Conservation (phyloP, 1,139 yeast species). For the Pichia sp. region DNA sequence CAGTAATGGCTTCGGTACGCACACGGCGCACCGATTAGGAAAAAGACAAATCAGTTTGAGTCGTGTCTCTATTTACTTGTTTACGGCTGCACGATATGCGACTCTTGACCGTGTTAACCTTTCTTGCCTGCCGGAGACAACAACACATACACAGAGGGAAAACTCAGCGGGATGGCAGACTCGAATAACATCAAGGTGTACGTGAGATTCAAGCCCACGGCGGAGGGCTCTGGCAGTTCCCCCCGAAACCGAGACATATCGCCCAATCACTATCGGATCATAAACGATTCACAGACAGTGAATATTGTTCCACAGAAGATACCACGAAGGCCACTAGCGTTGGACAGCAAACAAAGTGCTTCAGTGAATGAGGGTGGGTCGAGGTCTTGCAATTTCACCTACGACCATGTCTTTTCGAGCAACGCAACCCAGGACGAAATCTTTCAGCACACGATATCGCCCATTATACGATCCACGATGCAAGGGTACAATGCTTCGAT, state of each 20-base stretch:
- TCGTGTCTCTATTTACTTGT: background rate
- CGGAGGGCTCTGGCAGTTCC: background rate
- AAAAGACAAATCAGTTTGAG: background rate
- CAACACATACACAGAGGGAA: background rate
- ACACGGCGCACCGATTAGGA: background rate
- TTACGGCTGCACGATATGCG: background rate
- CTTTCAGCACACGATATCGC: conserved; percentile 54
- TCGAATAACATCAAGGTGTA: conserved; percentile 1
- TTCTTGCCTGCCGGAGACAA: background rate
- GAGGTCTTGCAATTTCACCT: conserved; percentile 41
- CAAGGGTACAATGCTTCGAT: conserved; percentile 84
- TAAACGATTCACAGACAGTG: background rate
- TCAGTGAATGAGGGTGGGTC: background rate
- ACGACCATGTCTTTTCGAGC: conserved; percentile 61
- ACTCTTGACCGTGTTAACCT: background rate
- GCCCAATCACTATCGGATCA: conserved; percentile 44
- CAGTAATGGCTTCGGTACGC: background rate
- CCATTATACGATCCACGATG: conserved; percentile 62
- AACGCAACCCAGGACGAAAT: conserved; percentile 53
- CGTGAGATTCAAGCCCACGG: conserved; percentile 2
- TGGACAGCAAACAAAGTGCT: background rate
- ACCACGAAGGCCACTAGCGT: conserved; percentile 25
- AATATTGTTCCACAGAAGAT: conserved; percentile 52
- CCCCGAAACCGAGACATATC: conserved; percentile 14
- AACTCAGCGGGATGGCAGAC: background rate